phyloP scores from a whole-genome alignment of 176 grass and related monocot species.

The Rhynchospora breviuscula region DNA sequence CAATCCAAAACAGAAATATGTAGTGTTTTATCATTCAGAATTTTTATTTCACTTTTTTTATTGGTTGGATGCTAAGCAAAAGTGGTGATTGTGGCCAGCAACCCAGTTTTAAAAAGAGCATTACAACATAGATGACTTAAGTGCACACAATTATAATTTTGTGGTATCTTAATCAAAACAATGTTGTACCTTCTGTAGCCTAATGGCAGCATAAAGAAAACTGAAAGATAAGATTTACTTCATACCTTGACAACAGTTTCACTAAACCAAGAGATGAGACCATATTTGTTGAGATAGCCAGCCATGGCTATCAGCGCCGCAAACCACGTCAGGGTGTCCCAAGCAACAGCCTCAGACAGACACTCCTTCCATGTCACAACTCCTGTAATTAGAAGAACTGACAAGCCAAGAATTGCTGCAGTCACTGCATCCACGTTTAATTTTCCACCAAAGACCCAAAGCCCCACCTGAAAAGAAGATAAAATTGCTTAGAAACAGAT shows the following conservation, averaged over 20 bases:
- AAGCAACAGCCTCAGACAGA: slow-evolving; percentile 85
- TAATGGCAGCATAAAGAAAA: neutral
- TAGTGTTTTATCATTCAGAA: neutral
- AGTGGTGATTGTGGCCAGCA: neutral
- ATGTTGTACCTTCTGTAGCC: neutral
- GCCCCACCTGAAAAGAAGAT: slow-evolving; percentile 65
- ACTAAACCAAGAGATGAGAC: slow-evolving; percentile 96
- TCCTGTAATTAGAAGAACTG: slow-evolving; percentile 73
- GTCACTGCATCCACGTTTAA: slow-evolving; percentile 83
- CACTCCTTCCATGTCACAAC: slow-evolving; percentile 99
- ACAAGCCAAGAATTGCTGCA: slow-evolving; percentile 89
- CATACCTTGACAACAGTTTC: slow-evolving; percentile 96
- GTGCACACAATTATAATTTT: neutral
- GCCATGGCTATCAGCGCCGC: slow-evolving; percentile 98
- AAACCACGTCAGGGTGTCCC: slow-evolving; percentile 99
- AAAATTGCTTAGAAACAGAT: slow-evolving; percentile 17
- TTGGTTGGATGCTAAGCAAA: neutral
- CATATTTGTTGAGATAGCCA: slow-evolving; percentile 96
- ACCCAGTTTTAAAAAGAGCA: neutral
- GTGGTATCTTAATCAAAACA: neutral
- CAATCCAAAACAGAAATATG: neutral
- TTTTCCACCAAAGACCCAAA: slow-evolving; percentile 87
- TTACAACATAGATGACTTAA: neutral
- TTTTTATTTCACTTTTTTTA: neutral
- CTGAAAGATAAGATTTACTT: neutral